A percentile compares a stretch with the other conserved stretches of the same genome.
phyloP scores from a whole-genome alignment of 2,329 filamentous ascomycete species.

The Microdochium trichocladiopsis region DNA sequence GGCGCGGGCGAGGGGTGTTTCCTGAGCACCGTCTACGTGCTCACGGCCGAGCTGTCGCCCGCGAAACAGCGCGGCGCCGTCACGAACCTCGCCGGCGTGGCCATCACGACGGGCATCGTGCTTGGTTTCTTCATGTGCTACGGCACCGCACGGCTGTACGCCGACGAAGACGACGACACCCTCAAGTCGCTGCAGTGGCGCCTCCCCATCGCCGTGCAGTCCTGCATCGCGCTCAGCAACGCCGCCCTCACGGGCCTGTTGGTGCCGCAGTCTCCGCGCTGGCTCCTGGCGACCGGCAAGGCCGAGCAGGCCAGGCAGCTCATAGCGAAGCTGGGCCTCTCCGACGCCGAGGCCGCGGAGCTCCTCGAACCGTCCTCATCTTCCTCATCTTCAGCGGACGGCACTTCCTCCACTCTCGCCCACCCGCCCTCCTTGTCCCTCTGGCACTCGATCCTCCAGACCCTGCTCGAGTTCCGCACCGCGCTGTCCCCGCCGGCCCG shows the following conservation, averaged over 20 bases:
- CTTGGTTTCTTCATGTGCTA: slow-evolving; percentile 56
- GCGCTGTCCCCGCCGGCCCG: slow-evolving; percentile 30
- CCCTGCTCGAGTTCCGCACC: slow-evolving; percentile 20
- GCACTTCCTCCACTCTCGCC: slow-evolving; percentile 5
- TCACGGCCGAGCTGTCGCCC: slow-evolving; percentile 55
- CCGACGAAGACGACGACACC: not conserved
- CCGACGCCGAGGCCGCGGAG: slow-evolving; percentile 34
- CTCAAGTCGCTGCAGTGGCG: slow-evolving; percentile 46
- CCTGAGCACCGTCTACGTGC: slow-evolving; percentile 41
- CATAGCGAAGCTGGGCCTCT: slow-evolving; percentile 32
- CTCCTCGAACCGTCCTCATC: slow-evolving; percentile 13
- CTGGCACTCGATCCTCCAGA: slow-evolving; percentile 17
- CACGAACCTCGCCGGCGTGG: slow-evolving; percentile 45
- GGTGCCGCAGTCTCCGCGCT: slow-evolving; percentile 46
- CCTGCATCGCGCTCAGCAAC: slow-evolving; percentile 24
- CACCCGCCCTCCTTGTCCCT: slow-evolving; percentile 18
- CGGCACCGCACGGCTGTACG: slow-evolving; percentile 35
- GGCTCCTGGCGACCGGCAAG: slow-evolving; percentile 38
- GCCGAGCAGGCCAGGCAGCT: slow-evolving; percentile 33
- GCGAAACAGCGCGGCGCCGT: slow-evolving; percentile 40
- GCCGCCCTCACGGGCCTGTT: slow-evolving; percentile 16
- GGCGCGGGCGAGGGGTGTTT: slow-evolving; percentile 53
- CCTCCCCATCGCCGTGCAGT: slow-evolving; percentile 37
- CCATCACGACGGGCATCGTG: slow-evolving; percentile 42
- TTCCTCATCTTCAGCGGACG: not conserved